These are phyloP conservation scores for Diplodia intermedia DNA, from an alignment of 2,329 filamentous ascomycete species.

Conservation along the genomic window DNA sequence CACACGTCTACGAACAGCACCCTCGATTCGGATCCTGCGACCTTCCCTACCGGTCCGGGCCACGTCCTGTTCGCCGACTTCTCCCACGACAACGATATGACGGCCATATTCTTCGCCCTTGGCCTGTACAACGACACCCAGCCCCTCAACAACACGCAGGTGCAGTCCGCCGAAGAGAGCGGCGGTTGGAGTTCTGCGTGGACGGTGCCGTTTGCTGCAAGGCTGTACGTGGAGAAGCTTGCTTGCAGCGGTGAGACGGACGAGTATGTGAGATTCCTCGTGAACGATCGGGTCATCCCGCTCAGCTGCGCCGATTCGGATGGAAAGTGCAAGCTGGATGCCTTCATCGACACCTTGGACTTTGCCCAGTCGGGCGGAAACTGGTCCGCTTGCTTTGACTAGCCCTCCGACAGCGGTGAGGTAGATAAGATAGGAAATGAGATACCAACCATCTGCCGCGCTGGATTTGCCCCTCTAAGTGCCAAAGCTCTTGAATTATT, in stretches of 20 bases:
- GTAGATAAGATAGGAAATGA: background rate
- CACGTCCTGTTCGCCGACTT: slow-evolving; percentile 82
- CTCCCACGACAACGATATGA: slow-evolving; percentile 89
- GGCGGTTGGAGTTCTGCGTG: slow-evolving; percentile 77
- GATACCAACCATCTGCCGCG: background rate
- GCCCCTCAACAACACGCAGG: slow-evolving; percentile 53
- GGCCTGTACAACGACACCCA: slow-evolving; percentile 75
- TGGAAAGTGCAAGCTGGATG: slow-evolving; percentile 72
- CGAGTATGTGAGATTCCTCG: slow-evolving; percentile 77
- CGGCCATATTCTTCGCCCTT: slow-evolving; percentile 74
- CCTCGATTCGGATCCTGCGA: slow-evolving; percentile 69
- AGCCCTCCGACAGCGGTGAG: background rate
- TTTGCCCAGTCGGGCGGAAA: slow-evolving; percentile 76
- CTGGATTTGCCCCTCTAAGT: background rate
- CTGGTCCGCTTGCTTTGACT: slow-evolving; percentile 70
- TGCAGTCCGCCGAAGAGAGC: slow-evolving; percentile 55
- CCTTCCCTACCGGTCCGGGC: slow-evolving; percentile 70
- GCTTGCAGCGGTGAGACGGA: slow-evolving; percentile 65
- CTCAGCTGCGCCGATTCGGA: slow-evolving; percentile 73
- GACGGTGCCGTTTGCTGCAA: slow-evolving; percentile 80
- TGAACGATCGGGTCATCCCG: slow-evolving; percentile 83
- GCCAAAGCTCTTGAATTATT: background rate
- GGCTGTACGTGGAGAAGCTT: slow-evolving; percentile 90
- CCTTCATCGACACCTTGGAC: slow-evolving; percentile 75
- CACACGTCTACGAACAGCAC: slow-evolving; percentile 79